Conservation (phyloP, 2,329 filamentous ascomycete species). For the Diaporthe sp. region DNA sequence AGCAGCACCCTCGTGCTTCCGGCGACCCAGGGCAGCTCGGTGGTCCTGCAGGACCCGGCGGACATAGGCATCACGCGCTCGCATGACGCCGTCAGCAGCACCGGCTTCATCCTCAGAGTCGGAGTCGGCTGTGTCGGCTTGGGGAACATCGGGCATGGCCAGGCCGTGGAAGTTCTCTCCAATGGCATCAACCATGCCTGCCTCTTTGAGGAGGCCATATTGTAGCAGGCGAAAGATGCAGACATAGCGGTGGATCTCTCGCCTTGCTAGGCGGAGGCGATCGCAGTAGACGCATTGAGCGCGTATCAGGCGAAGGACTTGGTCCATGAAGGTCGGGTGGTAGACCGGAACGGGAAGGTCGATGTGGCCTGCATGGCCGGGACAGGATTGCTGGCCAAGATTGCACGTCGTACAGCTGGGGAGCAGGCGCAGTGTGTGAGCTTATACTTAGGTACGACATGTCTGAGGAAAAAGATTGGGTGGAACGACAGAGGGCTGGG, state of each 20-base stretch:
- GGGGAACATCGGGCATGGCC: constrained; percentile 54
- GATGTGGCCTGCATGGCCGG: constrained; percentile 95
- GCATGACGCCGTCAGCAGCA: constrained; percentile 65
- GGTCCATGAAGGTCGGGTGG: constrained; percentile 97
- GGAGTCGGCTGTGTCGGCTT: constrained; percentile 70
- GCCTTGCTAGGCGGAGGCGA: constrained; percentile 83
- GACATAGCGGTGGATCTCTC: constrained; percentile 81
- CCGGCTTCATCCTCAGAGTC: constrained; percentile 72
- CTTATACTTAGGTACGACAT: neutral
- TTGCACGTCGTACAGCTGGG: constrained; percentile 92
- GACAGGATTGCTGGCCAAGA: constrained; percentile 83
- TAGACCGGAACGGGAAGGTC: constrained; percentile 94
- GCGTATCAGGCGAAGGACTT: constrained; percentile 86
- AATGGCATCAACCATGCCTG: constrained; percentile 68
- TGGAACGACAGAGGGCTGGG: neutral
- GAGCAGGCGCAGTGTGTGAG: constrained; percentile 16
- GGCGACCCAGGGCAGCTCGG: constrained; percentile 63
- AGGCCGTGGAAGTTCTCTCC: constrained; percentile 63
- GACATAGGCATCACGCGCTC: constrained; percentile 76
- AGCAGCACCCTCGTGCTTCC: constrained; percentile 87
- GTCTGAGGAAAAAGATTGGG: neutral
- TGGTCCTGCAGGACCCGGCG: constrained; percentile 77
- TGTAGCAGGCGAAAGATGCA: constrained; percentile 91
- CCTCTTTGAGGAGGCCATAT: constrained; percentile 83
- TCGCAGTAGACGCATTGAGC: constrained; percentile 94